Evolutionary conservation across 73 alveolate species (phyloP).

Genomic region (Symbiodinium pilosum): DNA sequence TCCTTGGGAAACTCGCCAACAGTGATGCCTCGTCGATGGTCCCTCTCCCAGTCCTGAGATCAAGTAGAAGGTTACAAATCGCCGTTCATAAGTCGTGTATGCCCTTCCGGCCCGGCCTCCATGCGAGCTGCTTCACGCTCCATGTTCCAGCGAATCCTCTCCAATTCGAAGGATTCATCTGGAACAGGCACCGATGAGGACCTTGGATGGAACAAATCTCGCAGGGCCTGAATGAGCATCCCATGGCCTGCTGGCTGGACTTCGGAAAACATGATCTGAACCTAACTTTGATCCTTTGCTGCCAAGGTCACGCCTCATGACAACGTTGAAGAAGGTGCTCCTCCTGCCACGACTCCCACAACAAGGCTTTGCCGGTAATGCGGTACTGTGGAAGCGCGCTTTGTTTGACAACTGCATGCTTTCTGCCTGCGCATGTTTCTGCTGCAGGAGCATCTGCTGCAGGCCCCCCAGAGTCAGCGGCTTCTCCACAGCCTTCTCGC

Average conservation of each 20-base stretch:
- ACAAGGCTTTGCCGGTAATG: not conserved
- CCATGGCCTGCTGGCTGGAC: no score
- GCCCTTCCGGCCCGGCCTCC: not conserved
- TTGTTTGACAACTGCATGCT: not conserved
- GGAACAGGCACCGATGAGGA: not conserved
- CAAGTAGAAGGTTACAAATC: not conserved
- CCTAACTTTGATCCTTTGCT: no score
- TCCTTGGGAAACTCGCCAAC: conserved; percentile 9
- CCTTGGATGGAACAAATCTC: not conserved
- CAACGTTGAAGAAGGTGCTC: not conserved
- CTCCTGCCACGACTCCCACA: not conserved
- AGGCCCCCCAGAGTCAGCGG: conserved; percentile 70
- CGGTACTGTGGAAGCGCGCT: not conserved
- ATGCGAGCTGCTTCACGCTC: conserved; percentile 6
- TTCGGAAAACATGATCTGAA: no score
- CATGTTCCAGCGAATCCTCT: conserved; percentile 8
- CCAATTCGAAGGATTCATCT: not conserved
- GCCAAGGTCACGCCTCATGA: no score
- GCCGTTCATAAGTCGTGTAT: no score
- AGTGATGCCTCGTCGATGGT: not conserved
- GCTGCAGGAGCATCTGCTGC: conserved; percentile 54
- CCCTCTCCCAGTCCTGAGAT: not conserved
- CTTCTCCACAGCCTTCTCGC: conserved; percentile 33
- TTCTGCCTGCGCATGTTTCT: not conserved
- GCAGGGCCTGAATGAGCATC: no score